Percentiles rank a stretch among this genome's conserved stretches.
Conservation (phyloP, 2,329 filamentous ascomycete species). For the Hypoxylon sp. region DNA sequence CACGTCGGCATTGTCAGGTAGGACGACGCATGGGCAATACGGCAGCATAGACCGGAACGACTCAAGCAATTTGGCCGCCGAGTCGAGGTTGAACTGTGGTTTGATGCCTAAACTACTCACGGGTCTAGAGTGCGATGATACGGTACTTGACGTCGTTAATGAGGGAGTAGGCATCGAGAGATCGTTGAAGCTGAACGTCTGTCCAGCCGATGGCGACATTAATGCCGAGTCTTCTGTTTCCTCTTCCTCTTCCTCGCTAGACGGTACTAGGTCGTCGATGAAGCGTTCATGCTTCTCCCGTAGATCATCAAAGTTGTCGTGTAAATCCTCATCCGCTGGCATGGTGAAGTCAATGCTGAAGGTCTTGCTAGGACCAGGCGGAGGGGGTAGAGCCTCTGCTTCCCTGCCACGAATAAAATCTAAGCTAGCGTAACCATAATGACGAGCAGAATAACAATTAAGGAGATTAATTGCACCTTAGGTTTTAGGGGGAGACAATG, state of each 20-base stretch:
- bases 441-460: not conserved
- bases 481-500: not conserved
- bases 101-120: slow-evolving; percentile 59
- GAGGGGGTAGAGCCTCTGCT: slow-evolving; percentile 49
- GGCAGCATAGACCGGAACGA: slow-evolving; percentile 57
- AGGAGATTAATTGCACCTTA: not conserved
- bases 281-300: slow-evolving; percentile 58
- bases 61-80: slow-evolving; percentile 60
- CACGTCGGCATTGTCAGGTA: slow-evolving; percentile 58
- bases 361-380: slow-evolving; percentile 60
- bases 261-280: slow-evolving; percentile 58
- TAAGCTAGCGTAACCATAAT: slow-evolving; percentile 18
- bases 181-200: slow-evolving; percentile 47
- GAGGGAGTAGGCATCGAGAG: slow-evolving; percentile 46
- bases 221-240: slow-evolving; percentile 42
- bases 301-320: slow-evolving; percentile 58
- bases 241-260: slow-evolving; percentile 41
- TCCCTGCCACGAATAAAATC: slow-evolving; percentile 23
- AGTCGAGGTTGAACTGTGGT: slow-evolving; percentile 67
- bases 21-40: slow-evolving; percentile 60
- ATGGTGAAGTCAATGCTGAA: slow-evolving; percentile 67
- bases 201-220: slow-evolving; percentile 18
- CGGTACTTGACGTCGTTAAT: slow-evolving; percentile 47
- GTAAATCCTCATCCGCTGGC: slow-evolving; percentile 55
- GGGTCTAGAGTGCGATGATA: slow-evolving; percentile 49